Base-by-base conservation (phyloP, 441 rosid genomes). In the Codiaeum variegatum region DNA sequence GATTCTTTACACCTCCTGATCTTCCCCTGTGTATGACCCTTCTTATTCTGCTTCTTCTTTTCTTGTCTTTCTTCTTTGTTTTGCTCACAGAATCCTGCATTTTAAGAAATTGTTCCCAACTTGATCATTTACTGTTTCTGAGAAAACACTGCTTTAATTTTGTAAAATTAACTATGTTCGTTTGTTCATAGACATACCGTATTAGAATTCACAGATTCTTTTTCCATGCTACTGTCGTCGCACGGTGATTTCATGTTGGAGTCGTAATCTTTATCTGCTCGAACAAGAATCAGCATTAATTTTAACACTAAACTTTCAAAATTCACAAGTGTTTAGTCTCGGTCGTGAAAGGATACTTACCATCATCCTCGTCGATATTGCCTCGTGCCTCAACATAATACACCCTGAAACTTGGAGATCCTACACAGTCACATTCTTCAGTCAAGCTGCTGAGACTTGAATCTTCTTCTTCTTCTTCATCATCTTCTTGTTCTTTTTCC, bases 391-490 rank as follows among this genome's bases (percentile, higher is more conserved):
- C 80, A 5, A 75, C 42, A 74, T 84, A 89, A 79, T 88, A 93
- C 54, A 90, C 83, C 74, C 91, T 88, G 84, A 93, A 91, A 77
- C 94, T 90, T 13, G 96, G 95, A 16, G 97, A 90, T 71, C 84
- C 83, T 51, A 85, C 83, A 71, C 69, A 80, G 26, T 75, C 36
- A 54, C 69, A 44, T 32, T 69, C 61, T 52, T 72, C 82, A 21
- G 69, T 81, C 3, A 76, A 55, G 44, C 69, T 63, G 40, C 73
- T 68, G 15, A 71, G 51, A 69, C 77, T 68, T 67, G 67, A 77
- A 23, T 77, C 70, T 6, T 71, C 80, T 21, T 82, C 85, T 6
- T 31, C 75, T 0, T 62, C 70, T 4, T 32, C 44, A 21, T 42
- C 75, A 38, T 67, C 79, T 11, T 7, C 5, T n/a, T 52, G 55